Evolutionary conservation across 495 filamentous ascomycete species (phyloP).

Genomic region (Penicillium malachiteum): DNA sequence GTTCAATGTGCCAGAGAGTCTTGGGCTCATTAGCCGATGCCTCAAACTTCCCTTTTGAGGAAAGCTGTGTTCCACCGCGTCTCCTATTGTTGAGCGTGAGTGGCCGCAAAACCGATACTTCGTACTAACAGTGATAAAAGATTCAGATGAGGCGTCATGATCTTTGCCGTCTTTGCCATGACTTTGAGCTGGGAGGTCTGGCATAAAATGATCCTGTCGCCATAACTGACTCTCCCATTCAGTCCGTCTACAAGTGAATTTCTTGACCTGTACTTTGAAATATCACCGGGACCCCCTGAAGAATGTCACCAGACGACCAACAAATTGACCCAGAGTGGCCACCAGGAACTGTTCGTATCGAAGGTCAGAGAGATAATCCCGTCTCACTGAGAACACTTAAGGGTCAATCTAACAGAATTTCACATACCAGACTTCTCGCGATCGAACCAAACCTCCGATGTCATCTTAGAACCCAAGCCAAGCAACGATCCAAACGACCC

Average conservation of each 20-base stretch:
- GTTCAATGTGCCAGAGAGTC: background rate
- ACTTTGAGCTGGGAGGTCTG: background rate
- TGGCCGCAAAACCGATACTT: slow-evolving; percentile 9
- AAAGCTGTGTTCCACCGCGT: background rate
- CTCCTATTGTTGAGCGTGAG: slow-evolving; percentile 6
- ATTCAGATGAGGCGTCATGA: background rate
- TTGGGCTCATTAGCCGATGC: slow-evolving; percentile 19
- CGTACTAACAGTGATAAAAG: slow-evolving; percentile 13
- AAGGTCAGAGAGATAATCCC: slow-evolving; percentile 5
- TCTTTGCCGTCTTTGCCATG: background rate
- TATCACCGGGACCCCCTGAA: no score
- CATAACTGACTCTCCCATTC: background rate
- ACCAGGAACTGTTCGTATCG: slow-evolving; percentile 21
- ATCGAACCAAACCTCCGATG: slow-evolving; percentile 7
- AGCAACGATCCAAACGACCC: slow-evolving; percentile 22
- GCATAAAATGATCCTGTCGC: background rate
- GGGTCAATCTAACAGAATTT: background rate
- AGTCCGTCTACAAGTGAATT: no score
- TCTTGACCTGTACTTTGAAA: no score
- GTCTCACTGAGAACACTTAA: background rate
- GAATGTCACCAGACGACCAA: slow-evolving; percentile 8
- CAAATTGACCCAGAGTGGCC: slow-evolving; percentile 19
- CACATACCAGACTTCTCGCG: slow-evolving; percentile 8
- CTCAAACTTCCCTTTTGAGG: slow-evolving; percentile 24
- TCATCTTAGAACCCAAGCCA: slow-evolving; percentile 22